Evolutionary conservation across 441 rosid genomes (phyloP).

Genomic region (Lagerstroemia fauriei): DNA sequence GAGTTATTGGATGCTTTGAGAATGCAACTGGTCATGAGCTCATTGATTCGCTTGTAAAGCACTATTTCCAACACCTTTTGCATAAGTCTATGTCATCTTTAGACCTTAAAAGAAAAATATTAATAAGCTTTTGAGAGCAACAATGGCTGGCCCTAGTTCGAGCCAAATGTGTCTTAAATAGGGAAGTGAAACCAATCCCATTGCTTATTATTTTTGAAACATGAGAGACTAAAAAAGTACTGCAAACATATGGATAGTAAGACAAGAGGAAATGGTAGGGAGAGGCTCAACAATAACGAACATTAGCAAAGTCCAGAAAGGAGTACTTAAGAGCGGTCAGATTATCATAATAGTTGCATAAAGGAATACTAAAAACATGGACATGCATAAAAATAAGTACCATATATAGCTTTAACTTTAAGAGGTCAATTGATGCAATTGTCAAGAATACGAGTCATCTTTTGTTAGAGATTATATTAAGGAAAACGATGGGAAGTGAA

Average conservation of each 20-base stretch:
- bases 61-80: slow-evolving; percentile 7
- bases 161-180: slow-evolving; percentile 37
- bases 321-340: slow-evolving; percentile 35
- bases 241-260: slow-evolving; percentile 33
- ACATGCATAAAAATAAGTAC: slow-evolving; percentile 33
- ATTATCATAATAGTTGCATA: slow-evolving; percentile 33
- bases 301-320: slow-evolving; percentile 46
- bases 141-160: slow-evolving; percentile 23
- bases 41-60: too few species aligned
- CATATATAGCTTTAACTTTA: slow-evolving; percentile 33
- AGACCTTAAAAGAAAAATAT: slow-evolving; percentile 22
- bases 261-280: slow-evolving; percentile 27
- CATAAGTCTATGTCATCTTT: slow-evolving; percentile 30
- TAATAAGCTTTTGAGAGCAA: slow-evolving; percentile 31
- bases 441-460: slow-evolving; percentile 43
- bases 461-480: slow-evolving; percentile 18
- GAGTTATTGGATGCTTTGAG: slow-evolving; percentile 83
- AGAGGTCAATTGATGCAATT: slow-evolving; percentile 36
- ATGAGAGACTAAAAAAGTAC: slow-evolving; percentile 32
- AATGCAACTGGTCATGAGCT: slow-evolving; percentile 44
- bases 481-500: slow-evolving; percentile 28
- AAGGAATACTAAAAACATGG: slow-evolving; percentile 42
- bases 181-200: slow-evolving; percentile 35
- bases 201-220: slow-evolving; percentile 24
- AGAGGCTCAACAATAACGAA: slow-evolving; percentile 39